Evolutionary conservation across 306 rosid species (phyloP), one percentile per base, ranked within the genome.

Genomic region (Inga laurina): DNA sequence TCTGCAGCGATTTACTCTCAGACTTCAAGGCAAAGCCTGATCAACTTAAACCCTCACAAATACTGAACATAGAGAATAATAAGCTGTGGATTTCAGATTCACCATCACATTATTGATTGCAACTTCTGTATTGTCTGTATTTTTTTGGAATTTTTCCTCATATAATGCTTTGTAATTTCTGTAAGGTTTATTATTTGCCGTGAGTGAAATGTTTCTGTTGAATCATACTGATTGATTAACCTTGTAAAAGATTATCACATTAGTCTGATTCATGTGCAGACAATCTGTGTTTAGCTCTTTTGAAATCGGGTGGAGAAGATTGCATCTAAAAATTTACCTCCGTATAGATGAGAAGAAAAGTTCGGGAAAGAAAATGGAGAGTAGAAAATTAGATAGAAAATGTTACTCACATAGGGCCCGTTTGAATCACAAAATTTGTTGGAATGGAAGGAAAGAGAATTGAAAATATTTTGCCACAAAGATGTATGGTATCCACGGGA

Each of bases 1-100:
- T 16, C 70, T 95, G 89, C 83, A 75, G 69, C 88, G 85, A 11
- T 88, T 92, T 52, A 86, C 93, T 22, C 65, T 85, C 34, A 84
- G 80, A 72, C 97, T 93, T 39, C 74, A 84, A 75, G 85, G 82
- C 39, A 85, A 81, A 75, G 11, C 10, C 39, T 64, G 16, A 61
- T 61, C 37, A 49, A 48, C 49, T 66, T 62, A 0, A 7, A 49
- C 66, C n/a, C 37, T 14, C 14, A 4, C 48, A 54, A 19, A 48
- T 46, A 51, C 66, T 59, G 66, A n/a, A 10, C 34, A 59, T 59
- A 8, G 66, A 59, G 7, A 3, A 79, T 57, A 51, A 75, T 51
- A 44, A 61, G 67, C 32, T 70, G 3, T 80, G 85, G 9, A 54
- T 76, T 86, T 77, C 4, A 61, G 27, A 19, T 14, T 19, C 27